A percentile compares a stretch with the other conserved stretches of the same genome.
phyloP scores from a whole-genome alignment of 257 asterid species.

The Nicotiana obtusifolia region DNA sequence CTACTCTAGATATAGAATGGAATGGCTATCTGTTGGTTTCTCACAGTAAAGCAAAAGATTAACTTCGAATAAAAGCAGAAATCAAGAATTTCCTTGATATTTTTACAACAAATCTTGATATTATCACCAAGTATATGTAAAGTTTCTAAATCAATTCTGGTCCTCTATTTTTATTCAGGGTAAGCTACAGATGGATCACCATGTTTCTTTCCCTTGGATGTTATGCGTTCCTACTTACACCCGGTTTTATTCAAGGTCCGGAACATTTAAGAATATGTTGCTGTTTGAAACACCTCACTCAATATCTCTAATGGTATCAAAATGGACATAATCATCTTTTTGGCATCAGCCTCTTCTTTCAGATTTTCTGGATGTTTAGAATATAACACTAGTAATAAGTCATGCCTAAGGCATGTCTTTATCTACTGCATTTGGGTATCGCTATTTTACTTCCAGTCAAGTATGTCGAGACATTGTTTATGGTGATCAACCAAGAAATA shows the following conservation, averaged over 20 bases:
- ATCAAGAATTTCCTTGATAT: not conserved
- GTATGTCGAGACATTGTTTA: conserved; percentile 71
- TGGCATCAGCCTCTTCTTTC: not conserved
- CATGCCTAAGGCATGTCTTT: not conserved
- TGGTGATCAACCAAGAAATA: conserved; percentile 90
- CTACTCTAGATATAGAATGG: too few species aligned
- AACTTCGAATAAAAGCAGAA: not conserved
- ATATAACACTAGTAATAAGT: not conserved
- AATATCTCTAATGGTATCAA: not conserved
- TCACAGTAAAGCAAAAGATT: not conserved
- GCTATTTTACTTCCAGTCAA: conserved; percentile 63
- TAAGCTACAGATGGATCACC: conserved; percentile 74
- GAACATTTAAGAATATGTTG: not conserved
- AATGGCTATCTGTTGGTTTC: too few species aligned
- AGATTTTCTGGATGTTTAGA: not conserved
- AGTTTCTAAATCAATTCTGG: conserved; percentile 21
- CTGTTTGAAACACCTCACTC: not conserved
- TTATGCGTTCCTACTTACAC: conserved; percentile 65
- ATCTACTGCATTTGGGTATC: conserved; percentile 67
- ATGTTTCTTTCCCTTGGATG: conserved; percentile 85
- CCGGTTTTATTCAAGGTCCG: conserved; percentile 91
- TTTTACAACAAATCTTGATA: not conserved
- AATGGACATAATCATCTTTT: not conserved
- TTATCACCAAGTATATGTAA: not conserved
- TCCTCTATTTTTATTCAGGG: conserved; percentile 52